Evolutionary conservation across 495 filamentous ascomycete species (phyloP).

Genomic region (Parmelia sp.): DNA sequence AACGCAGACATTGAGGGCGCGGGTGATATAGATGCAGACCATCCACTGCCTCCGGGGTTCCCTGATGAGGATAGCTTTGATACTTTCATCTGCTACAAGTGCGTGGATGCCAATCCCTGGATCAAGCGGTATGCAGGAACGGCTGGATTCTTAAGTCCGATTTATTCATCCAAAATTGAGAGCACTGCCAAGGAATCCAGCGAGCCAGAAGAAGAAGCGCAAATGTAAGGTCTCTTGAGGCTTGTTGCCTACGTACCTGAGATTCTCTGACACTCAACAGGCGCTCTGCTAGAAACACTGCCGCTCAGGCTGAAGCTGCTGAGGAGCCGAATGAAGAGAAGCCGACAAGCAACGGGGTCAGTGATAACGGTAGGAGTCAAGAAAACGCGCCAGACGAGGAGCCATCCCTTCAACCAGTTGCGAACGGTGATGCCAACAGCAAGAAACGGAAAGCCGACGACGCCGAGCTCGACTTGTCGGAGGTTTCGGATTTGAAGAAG

Average conservation of each 20-base stretch:
- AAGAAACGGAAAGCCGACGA: constrained; percentile 79
- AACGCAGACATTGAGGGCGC: constrained; percentile 23
- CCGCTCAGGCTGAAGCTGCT: constrained; percentile 4
- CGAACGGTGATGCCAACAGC: constrained; percentile 21
- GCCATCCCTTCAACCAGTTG: constrained; percentile 15
- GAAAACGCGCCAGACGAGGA: constrained; percentile 23
- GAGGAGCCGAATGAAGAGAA: not conserved
- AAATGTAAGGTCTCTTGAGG: not conserved
- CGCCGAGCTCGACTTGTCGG: constrained; percentile 39
- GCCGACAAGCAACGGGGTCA: not conserved
- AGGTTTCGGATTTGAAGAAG: constrained; percentile 50
- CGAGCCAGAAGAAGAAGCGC: not conserved
- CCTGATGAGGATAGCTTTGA: constrained; percentile 85
- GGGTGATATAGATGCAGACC: constrained; percentile 42
- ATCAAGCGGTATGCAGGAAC: constrained; percentile 85
- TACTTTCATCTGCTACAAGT: constrained; percentile 88
- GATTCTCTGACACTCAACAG: not conserved
- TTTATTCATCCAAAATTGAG: constrained; percentile 38
- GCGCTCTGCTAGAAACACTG: constrained; percentile 2
- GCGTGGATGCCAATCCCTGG: constrained; percentile 83
- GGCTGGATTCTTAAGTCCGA: constrained; percentile 70
- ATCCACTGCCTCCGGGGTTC: constrained; percentile 72
- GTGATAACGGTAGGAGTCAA: constrained; percentile 10
- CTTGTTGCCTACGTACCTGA: not conserved
- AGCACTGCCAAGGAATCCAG: constrained; percentile 24